phyloP scores from a whole-genome alignment of 2,329 filamentous ascomycete species.

The Fonsecaea multimorphosa region DNA sequence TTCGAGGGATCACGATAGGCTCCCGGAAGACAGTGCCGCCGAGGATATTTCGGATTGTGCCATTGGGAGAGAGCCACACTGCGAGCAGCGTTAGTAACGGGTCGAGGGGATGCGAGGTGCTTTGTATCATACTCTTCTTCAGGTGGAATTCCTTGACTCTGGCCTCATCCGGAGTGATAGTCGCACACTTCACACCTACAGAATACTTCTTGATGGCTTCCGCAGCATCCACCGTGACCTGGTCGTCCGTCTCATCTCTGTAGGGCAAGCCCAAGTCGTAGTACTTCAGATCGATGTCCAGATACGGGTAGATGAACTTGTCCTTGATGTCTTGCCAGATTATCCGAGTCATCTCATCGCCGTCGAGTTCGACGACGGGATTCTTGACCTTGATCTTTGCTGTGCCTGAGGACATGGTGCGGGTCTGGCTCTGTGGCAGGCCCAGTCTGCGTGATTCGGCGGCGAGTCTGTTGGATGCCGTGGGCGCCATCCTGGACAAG shows the following conservation, averaged over 20 bases:
- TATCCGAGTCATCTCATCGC: conserved; percentile 94
- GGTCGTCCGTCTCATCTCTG: conserved; percentile 93
- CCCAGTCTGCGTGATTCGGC: conserved; percentile 35
- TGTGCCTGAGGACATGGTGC: conserved; percentile 54
- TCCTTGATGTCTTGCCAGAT: conserved; percentile 99
- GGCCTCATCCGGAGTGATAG: conserved; percentile 96
- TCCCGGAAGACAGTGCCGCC: conserved; percentile 99
- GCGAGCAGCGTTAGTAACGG: conserved; percentile 32
- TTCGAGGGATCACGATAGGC: conserved; percentile 92
- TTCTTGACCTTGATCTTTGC: conserved; percentile 99
- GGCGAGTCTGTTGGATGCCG: conserved; percentile 33
- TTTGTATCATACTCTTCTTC: conserved; percentile 80
- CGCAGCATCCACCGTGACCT: conserved; percentile 93
- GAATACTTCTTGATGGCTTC: conserved; percentile 99
- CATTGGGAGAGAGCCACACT: conserved; percentile 99
- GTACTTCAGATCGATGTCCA: conserved; percentile 98
- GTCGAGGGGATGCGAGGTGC: conserved; percentile 2
- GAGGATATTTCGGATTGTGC: conserved; percentile 74
- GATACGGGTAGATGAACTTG: conserved; percentile 71
- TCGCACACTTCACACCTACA: conserved; percentile 98
- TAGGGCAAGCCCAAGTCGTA: conserved; percentile 93
- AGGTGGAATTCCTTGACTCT: conserved; percentile 98
- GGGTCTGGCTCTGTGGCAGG: conserved; percentile 41
- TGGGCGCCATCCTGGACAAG: conserved; percentile 29
- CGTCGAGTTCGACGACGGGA: conserved; percentile 96